Evolutionary conservation across 805 yeast genomes (phyloP).

Genomic region (Cyberlindnera sargentensis): DNA sequence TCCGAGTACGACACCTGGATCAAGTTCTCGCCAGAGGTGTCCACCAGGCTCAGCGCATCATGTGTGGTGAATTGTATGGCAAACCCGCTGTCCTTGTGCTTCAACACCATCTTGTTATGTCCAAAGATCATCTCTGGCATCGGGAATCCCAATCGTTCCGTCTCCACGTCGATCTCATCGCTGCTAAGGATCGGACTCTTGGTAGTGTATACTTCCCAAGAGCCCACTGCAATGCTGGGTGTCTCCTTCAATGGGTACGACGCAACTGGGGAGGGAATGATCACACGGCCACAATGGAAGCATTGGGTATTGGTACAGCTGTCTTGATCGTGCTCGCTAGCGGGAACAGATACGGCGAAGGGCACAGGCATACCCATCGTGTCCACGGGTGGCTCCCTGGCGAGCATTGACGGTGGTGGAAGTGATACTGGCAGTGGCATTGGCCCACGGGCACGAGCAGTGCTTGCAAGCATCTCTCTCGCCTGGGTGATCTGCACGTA

Average conservation of each 20-base stretch:
- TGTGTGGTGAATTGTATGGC: slow-evolving; percentile 62
- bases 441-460: slow-evolving; percentile 28
- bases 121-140: slow-evolving; percentile 98
- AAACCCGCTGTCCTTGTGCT: slow-evolving; percentile 34
- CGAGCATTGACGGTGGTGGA: neutral
- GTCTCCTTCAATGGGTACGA: slow-evolving; percentile 53
- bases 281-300: slow-evolving; percentile 60
- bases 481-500: slow-evolving; percentile 55
- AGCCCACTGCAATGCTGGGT: slow-evolving; percentile 62
- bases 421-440: no score
- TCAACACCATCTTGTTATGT: slow-evolving; percentile 56
- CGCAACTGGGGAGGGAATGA: slow-evolving; percentile 72
- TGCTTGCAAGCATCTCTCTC: slow-evolving; percentile 48
- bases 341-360: slow-evolving; percentile 32
- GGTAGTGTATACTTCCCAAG: slow-evolving; percentile 70
- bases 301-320: slow-evolving; percentile 40
- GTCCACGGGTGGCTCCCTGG: slow-evolving; percentile 8
- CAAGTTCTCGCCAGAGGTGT: slow-evolving; percentile 41
- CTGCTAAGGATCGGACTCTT: slow-evolving; percentile 75
- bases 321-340: slow-evolving; percentile 29
- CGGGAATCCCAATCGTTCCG: slow-evolving; percentile 60
- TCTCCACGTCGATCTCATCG: slow-evolving; percentile 61
- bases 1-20: slow-evolving; percentile 79
- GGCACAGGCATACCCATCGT: slow-evolving; percentile 8
- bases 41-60: slow-evolving; percentile 63